Base-by-base conservation (phyloP, 2,329 filamentous ascomycete species). In the Eutypa lata region DNA sequence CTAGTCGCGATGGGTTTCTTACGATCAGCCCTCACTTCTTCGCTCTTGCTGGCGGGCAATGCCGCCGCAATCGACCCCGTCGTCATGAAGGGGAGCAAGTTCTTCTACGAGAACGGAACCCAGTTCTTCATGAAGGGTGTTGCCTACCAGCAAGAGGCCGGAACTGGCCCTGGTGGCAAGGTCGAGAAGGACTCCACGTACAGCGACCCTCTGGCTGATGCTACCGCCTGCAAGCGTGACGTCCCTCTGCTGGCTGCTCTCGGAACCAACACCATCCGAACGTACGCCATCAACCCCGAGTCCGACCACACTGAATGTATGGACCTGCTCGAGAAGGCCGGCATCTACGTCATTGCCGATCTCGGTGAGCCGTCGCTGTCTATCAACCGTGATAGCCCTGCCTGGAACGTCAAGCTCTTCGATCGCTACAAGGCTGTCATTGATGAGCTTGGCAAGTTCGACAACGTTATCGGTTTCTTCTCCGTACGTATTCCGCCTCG, bases 391-490 rank as follows among this genome's bases (percentile, higher is more conserved):
- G 76, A 83, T 62, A 69, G 76, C 56, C 86, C 89, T 10, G 63
- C 75, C 49, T 92, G 89, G 89, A 84, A 86, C 64, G 80, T 83
- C 57, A 77, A 81, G 22, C 75, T 91, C 51, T 91, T 86, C 72
- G 71, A 77, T 19, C 84, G 86, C 59, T 91, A 92, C 76, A 86
- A 85, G 55, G 73, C 73, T 46, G 89, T 92, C 58, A 73, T 92
- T 51, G 88, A 91, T 68, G 78, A 78, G 47, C 76, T 92, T 61
- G 76, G 81, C 57, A 76, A 83, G 61, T 91, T 89, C 75, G 79
- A 79, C 67, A 92, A 92, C 72, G 81, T 83, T n/a, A 78, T 92
- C 51, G 89, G 89, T 62, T 92, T 91, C 81, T 91, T 91, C 68
- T 86, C 88, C 50, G 40, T 43, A 24, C 3, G 40, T 43, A 14